Conservation (phyloP, 441 rosid genomes). For the Corymbia citriodora region DNA sequence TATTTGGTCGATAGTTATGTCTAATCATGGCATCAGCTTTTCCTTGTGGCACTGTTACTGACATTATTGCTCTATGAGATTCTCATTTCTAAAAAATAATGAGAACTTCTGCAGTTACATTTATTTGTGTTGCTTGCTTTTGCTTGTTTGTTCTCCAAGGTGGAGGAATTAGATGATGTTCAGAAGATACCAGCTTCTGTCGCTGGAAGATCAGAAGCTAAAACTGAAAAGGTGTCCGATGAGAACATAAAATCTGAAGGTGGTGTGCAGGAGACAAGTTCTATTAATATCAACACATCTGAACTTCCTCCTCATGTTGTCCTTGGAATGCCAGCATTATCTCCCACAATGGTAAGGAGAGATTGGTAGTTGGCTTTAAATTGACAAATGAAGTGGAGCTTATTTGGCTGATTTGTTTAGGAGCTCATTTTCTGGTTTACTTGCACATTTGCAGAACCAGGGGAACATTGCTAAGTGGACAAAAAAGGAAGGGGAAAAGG, state of each 20-base stretch:
- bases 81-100: background rate
- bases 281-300: constrained; percentile 30
- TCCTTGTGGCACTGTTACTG: background rate
- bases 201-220: constrained; percentile 38
- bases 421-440: constrained; percentile 12
- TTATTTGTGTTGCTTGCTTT: constrained; percentile 5
- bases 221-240: constrained; percentile 38
- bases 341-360: constrained; percentile 89
- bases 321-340: constrained; percentile 95
- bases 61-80: background rate
- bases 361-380: constrained; percentile 8
- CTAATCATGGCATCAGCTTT: background rate
- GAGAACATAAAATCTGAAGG: constrained; percentile 32
- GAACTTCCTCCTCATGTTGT: constrained; percentile 80
- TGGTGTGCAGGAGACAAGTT: constrained; percentile 29
- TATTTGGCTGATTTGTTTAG: constrained; percentile 8
- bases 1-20: background rate
- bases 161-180: constrained; percentile 85
- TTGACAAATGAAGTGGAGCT: background rate
- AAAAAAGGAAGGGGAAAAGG: constrained; percentile 99
- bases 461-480: constrained; percentile 88
- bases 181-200: constrained; percentile 45
- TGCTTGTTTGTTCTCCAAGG: constrained; percentile 44
- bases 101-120: background rate
- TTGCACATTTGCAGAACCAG: constrained; percentile 54